Percentiles rank a stretch among this genome's conserved stretches.
Evolutionary conservation across 2,329 filamentous ascomycete genomes (phyloP).

Genomic region (Cladosporium sp.): DNA sequence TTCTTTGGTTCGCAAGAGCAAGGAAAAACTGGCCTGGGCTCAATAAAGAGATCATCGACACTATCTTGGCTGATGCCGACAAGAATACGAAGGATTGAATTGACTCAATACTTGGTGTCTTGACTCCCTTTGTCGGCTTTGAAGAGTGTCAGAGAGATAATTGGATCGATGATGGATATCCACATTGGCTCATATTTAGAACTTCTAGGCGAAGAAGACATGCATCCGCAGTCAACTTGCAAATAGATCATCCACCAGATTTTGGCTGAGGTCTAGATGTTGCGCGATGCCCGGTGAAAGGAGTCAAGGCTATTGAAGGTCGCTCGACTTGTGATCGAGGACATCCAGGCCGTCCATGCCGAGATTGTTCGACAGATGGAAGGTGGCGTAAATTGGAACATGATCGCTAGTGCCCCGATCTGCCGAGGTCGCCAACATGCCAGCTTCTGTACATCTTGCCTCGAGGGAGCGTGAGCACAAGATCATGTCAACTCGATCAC

Average conservation of each 20-base stretch:
- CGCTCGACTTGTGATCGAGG: not conserved
- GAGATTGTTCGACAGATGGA: slow-evolving; percentile 3
- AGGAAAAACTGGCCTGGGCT: not conserved
- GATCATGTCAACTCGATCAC: slow-evolving; percentile 57
- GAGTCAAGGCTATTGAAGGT: not conserved
- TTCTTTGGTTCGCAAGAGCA: not conserved
- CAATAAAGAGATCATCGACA: not conserved
- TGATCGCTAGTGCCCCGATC: slow-evolving; percentile 58
- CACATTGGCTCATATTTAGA: too few species aligned
- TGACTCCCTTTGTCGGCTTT: too few species aligned
- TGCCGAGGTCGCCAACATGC: slow-evolving; percentile 44
- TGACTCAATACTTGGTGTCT: too few species aligned
- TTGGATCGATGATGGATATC: too few species aligned
- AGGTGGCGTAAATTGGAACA: slow-evolving; percentile 51
- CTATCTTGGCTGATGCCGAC: not conserved
- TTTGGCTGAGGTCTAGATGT: not conserved
- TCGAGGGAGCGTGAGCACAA: slow-evolving; percentile 47
- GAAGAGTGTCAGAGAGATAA: too few species aligned
- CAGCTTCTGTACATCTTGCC: slow-evolving; percentile 41
- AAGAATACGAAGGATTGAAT: not conserved
- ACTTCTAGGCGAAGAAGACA: too few species aligned
- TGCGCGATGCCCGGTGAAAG: not conserved
- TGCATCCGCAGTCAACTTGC: too few species aligned
- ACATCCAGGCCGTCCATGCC: not conserved
- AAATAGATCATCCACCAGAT: not conserved